phyloP scores from a whole-genome alignment of 495 filamentous ascomycete genomes.

The Wilcoxina mikolae region DNA sequence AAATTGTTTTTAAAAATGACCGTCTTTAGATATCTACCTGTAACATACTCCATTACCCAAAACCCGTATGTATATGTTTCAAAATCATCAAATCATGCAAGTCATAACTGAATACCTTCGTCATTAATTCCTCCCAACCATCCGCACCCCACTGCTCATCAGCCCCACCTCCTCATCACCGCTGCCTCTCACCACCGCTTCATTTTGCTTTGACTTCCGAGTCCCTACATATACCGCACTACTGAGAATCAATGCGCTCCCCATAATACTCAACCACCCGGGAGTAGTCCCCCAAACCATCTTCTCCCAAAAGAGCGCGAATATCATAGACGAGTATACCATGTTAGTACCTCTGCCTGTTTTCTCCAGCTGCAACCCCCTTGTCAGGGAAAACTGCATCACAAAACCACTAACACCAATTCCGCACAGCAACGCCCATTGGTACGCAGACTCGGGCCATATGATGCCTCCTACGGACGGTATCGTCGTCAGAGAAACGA shows the following conservation, averaged over 20 bases:
- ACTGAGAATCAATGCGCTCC: slow-evolving; percentile 64
- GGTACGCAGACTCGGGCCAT: slow-evolving; percentile 43
- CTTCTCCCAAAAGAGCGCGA: slow-evolving; percentile 70
- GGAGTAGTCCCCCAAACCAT: slow-evolving; percentile 61
- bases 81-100: too few species aligned
- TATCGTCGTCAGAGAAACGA: slow-evolving; percentile 29
- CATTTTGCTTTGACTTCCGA: slow-evolving; percentile 27
- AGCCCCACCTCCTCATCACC: slow-evolving; percentile 1
- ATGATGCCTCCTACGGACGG: slow-evolving; percentile 45
- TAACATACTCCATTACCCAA: too few species aligned
- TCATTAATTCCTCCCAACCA: neutral
- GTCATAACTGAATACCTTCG: too few species aligned
- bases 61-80: too few species aligned
- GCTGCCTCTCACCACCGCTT: neutral
- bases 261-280: slow-evolving; percentile 48
- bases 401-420: slow-evolving; percentile 65
- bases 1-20: too few species aligned
- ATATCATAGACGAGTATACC: slow-evolving; percentile 53
- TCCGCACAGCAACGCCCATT: slow-evolving; percentile 58
- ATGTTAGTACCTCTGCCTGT: slow-evolving; percentile 69
- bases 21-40: too few species aligned
- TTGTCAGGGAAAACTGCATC: slow-evolving; percentile 78
- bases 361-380: slow-evolving; percentile 52
- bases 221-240: slow-evolving; percentile 69
- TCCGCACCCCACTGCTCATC: neutral